These are phyloP conservation scores for Macadamia tetraphylla DNA, from an alignment of 164 flowering plant species.

Conservation along the genomic window DNA sequence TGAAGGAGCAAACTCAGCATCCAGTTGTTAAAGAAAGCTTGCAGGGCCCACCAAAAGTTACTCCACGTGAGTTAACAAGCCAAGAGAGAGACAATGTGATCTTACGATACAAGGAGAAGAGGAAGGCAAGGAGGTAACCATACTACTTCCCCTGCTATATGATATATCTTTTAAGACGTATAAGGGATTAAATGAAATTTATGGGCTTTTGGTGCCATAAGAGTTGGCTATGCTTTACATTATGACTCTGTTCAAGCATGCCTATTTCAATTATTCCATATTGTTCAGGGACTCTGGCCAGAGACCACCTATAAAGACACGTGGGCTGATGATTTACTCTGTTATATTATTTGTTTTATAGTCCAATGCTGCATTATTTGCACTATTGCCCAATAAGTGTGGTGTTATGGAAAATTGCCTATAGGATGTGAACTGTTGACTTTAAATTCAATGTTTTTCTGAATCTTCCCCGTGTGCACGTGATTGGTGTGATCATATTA, in stretches of 20 bases:
- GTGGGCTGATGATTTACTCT: too few species aligned
- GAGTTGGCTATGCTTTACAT: too few species aligned
- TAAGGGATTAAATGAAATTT: not conserved
- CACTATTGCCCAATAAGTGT: too few species aligned
- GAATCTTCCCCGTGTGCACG: not conserved
- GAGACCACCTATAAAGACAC: too few species aligned
- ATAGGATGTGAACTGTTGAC: too few species aligned
- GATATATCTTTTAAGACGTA: not conserved
- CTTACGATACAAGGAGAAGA: slow-evolving; percentile 83
- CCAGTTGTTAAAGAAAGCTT: slow-evolving; percentile 6
- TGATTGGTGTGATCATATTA: not conserved
- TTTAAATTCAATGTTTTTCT: not conserved
- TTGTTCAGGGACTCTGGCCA: too few species aligned
- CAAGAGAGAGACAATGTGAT: slow-evolving; percentile 63
- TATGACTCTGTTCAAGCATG: too few species aligned
- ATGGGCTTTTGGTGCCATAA: not conserved
- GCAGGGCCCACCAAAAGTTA: slow-evolving; percentile 20
- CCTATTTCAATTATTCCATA: too few species aligned
- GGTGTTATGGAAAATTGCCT: too few species aligned
- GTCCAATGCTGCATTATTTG: too few species aligned
- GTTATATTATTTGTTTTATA: too few species aligned
- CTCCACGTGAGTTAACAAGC: slow-evolving; percentile 33
- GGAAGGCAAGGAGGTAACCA: slow-evolving; percentile 64
- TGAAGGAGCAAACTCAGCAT: slow-evolving; percentile 18
- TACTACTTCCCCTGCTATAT: not conserved